Base-by-base conservation (phyloP, 2,329 filamentous ascomycete genomes). In the Fusarium protoensiforme region DNA sequence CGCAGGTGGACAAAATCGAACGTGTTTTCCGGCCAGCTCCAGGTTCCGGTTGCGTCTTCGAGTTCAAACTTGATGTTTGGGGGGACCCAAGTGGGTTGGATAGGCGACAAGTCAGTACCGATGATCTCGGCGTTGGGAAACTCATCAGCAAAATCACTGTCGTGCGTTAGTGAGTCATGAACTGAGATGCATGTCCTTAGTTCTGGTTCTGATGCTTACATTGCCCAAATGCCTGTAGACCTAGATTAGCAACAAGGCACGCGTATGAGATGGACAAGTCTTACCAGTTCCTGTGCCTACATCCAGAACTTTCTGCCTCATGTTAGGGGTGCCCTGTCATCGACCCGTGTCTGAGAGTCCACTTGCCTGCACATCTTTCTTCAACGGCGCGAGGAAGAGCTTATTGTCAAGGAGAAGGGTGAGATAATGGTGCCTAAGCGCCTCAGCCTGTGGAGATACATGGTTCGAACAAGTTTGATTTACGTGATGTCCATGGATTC, bases 401-500 rank as follows among this genome's bases (percentile, higher is more conserved):
- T 68, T 65, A 13, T 53, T 43, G 10, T 29, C 38, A 11, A 67
- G 67, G 22, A 67, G 60, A 10, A 69, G 43, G 10, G 43, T 64
- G 9, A 70, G 64, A 20, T 59, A 70, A 13, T 67, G 64, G 16
- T 70, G 64, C 20, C 64, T 69, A 4, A n/a, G 46, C 10, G 7
- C 4, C 14, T n/a, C 11, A 31, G 7, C 3, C 5, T 29, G 29
- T 29, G 16, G 4, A 29, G 35, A 20, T 22, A 3, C 4, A 5
- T n/a, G 24, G 9, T 11, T 18, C 2, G 10, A 18, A 24, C 16
- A 22, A 35, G 35, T 8, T 27, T n/a, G 13, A 22, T 14, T 20
- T 58, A 69, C 67, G 63, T 69, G 36, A 67, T 64, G 27, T 69
- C 67, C 11, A 69, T 57, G 4, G 67, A 69, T 18, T 67, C 64